A percentile compares a stretch with the other conserved stretches of the same genome.
These are phyloP conservation scores for Globisporangium sylvaticum DNA, from an alignment of 352 stramenopile genomes.

Conservation along the genomic window DNA sequence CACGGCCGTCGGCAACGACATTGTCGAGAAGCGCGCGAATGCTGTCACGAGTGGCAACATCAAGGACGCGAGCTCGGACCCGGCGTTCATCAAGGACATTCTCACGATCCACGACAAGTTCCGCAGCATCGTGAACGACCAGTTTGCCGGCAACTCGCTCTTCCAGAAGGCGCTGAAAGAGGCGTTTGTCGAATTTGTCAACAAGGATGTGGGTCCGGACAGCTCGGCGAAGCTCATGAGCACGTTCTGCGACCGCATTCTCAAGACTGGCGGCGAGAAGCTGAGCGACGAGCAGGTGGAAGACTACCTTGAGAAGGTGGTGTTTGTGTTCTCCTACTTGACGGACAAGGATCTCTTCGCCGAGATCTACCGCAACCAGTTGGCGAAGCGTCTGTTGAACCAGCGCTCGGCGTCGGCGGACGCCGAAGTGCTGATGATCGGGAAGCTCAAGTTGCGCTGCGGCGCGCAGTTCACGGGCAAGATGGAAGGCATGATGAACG, in stretches of 20 bases:
- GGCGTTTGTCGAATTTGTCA: conserved; percentile 99
- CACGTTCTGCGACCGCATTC: conserved; percentile 98
- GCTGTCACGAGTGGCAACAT: conserved; percentile 90
- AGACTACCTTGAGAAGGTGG: conserved; percentile 95
- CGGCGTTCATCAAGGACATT: conserved; percentile 98
- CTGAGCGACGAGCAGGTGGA: conserved; percentile 97
- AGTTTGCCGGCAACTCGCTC: conserved; percentile 95
- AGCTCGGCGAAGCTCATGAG: conserved; percentile 99
- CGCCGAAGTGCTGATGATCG: conserved; percentile 98
- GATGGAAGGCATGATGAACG: conserved; percentile 99
- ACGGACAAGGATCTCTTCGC: conserved; percentile 99
- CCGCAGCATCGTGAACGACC: conserved; percentile 94
- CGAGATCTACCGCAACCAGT: conserved; percentile 98
- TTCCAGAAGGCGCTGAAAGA: conserved; percentile 99
- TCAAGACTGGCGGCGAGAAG: conserved; percentile 98
- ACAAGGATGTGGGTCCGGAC: conserved; percentile 96
- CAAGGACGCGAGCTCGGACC: conserved; percentile 90
- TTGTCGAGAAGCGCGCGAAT: conserved; percentile 82
- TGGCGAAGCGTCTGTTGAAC: conserved; percentile 98
- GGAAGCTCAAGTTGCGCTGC: conserved; percentile 98
- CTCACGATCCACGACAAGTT: conserved; percentile 98
- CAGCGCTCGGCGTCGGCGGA: conserved; percentile 97
- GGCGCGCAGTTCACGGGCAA: conserved; percentile 98
- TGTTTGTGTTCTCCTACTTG: conserved; percentile 99
- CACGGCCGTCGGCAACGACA: conserved; percentile 81